Evolutionary conservation across 2,329 filamentous ascomycete genomes (phyloP).

Genomic region (Penicillium sp.): DNA sequence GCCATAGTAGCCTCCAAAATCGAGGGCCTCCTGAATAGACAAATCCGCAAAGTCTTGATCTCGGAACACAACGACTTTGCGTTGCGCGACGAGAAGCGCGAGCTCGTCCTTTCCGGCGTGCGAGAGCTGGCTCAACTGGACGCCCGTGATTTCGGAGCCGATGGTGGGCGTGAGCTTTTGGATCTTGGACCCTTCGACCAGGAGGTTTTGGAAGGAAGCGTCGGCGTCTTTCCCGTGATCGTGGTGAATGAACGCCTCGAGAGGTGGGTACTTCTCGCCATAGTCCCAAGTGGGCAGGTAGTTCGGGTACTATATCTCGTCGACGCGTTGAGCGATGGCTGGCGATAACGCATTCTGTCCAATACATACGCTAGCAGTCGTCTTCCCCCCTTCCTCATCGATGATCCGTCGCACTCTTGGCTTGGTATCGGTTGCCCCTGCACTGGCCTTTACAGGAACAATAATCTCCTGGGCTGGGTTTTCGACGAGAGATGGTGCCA

Average conservation of each 20-base stretch:
- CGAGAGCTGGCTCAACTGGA: constrained; percentile 32
- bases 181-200: constrained; percentile 25
- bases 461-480: constrained; percentile 6
- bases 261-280: constrained; percentile 36
- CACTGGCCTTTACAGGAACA: constrained; percentile 14
- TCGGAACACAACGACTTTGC: constrained; percentile 32
- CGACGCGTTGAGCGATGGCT: not conserved
- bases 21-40: constrained; percentile 64
- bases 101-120: constrained; percentile 33
- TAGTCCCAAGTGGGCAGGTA: constrained; percentile 28
- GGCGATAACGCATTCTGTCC: not conserved
- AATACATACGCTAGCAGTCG: constrained; percentile 23
- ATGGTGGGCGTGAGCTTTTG: constrained; percentile 33
- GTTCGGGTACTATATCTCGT: constrained; percentile 20
- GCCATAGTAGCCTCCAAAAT: constrained; percentile 70
- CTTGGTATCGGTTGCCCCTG: constrained; percentile 3
- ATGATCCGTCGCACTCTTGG: constrained; percentile 20
- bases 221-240: constrained; percentile 45
- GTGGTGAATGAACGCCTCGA: constrained; percentile 42
- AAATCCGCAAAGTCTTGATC: constrained; percentile 68
- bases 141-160: constrained; percentile 36
- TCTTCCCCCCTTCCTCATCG: constrained; percentile 25
- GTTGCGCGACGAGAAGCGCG: constrained; percentile 35
- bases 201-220: constrained; percentile 44
- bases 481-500: constrained; percentile 23